Evolutionary conservation across 192 early-diverging fungal species (phyloP).

Genomic region (Coemansia sp.): DNA sequence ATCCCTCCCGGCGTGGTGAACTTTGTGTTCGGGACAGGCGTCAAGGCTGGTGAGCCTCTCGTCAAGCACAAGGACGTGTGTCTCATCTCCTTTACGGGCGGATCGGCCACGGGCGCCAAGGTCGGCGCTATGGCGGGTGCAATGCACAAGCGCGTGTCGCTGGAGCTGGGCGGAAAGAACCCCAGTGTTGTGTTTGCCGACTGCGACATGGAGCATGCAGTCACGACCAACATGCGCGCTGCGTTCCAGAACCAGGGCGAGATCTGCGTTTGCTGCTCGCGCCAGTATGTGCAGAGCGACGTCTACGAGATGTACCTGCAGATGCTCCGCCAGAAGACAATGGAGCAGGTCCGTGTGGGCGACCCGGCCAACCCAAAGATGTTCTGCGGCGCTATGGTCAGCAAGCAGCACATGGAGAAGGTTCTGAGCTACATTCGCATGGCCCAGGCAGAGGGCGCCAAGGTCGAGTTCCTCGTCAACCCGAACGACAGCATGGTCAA

Average conservation of each 20-base stretch:
- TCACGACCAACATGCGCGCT: conserved; percentile 57
- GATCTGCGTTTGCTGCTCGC: conserved; percentile 71
- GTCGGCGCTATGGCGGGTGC: conserved; percentile 58
- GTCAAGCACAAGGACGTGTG: conserved; percentile 61
- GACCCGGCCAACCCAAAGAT: conserved; percentile 58
- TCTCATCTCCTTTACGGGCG: conserved; percentile 75
- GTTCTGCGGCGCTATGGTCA: conserved; percentile 68
- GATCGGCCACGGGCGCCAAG: conserved; percentile 58
- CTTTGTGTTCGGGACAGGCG: conserved; percentile 74
- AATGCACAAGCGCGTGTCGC: conserved; percentile 67
- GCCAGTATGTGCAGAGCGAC: conserved; percentile 67
- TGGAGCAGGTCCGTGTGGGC: conserved; percentile 56
- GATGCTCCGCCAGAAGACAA: conserved; percentile 48
- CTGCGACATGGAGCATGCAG: conserved; percentile 64
- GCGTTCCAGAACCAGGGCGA: conserved; percentile 76
- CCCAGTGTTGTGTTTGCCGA: conserved; percentile 74
- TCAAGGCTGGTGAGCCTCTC: conserved; percentile 61
- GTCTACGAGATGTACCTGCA: conserved; percentile 62
- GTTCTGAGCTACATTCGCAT: conserved; percentile 61
- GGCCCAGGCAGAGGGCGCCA: conserved; percentile 55
- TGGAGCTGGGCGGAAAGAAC: conserved; percentile 87
- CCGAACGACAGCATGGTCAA: conserved; percentile 12
- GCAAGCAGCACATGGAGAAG: conserved; percentile 64
- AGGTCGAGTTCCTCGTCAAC: conserved; percentile 49
- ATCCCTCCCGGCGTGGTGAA: conserved; percentile 78